A percentile compares a stretch with the other conserved stretches of the same genome.
These are phyloP conservation scores for Acacia acuminata DNA, from an alignment of 306 rosid genomes.

Conservation along the genomic window DNA sequence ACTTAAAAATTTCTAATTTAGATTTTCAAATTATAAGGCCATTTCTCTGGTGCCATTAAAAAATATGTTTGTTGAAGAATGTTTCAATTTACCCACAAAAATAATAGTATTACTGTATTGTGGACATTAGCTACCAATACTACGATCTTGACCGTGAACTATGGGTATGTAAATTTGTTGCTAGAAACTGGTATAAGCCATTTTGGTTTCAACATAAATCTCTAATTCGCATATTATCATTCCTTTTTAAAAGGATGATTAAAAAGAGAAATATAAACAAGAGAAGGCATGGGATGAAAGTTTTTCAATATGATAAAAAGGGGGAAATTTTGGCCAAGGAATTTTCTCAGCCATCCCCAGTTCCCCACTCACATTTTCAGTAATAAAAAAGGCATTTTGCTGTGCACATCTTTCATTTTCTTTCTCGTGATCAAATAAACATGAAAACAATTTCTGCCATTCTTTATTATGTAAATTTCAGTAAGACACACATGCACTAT, in stretches of 20 bases:
- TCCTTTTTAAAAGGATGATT: background rate
- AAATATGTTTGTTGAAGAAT: background rate
- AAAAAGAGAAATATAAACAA: background rate
- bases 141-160: background rate
- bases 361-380: background rate
- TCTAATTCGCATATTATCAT: background rate
- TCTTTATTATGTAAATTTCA: background rate
- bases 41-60: conserved; percentile 14
- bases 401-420: background rate
- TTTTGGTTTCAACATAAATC: conserved; percentile 6
- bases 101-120: background rate
- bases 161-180: background rate
- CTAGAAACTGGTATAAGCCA: background rate
- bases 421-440: background rate
- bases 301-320: background rate
- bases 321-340: background rate
- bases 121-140: background rate
- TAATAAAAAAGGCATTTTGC: background rate
- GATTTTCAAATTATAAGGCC: conserved; percentile 13
- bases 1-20: conserved; percentile 9
- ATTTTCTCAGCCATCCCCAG: background rate
- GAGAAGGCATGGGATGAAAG: background rate
- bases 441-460: background rate
- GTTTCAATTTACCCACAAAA: background rate
- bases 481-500: background rate